These are phyloP conservation scores for Fimicolochytrium jonesii DNA, from an alignment of 192 early-diverging fungal genomes.

Conservation along the genomic window DNA sequence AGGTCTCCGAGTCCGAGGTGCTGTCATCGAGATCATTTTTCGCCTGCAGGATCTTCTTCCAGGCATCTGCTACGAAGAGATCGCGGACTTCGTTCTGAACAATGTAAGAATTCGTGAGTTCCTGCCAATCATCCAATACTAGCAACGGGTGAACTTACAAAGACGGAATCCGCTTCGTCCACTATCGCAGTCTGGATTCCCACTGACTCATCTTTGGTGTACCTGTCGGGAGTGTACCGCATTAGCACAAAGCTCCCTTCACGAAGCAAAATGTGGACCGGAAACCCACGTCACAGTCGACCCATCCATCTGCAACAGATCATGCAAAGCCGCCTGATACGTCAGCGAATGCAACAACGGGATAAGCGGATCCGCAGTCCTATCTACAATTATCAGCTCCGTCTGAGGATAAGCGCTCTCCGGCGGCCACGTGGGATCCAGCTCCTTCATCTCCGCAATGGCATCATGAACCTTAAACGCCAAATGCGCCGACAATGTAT, in stretches of 20 bases:
- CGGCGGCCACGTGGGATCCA: slow-evolving; percentile 29
- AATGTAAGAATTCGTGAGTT: not conserved
- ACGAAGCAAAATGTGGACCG: no score
- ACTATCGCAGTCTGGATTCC: slow-evolving; percentile 15
- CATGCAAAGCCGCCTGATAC: slow-evolving; percentile 79
- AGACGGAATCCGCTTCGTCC: slow-evolving; percentile 57
- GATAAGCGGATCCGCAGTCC: slow-evolving; percentile 29
- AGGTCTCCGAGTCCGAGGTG: slow-evolving; percentile 1
- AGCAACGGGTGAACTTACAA: slow-evolving; percentile 35
- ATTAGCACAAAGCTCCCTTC: no score
- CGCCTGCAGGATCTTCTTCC: slow-evolving; percentile 11
- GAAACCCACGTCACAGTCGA: slow-evolving; percentile 55
- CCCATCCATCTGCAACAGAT: slow-evolving; percentile 68
- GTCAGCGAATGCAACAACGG: slow-evolving; percentile 41
- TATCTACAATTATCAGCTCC: slow-evolving; percentile 41
- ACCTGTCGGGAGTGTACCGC: no score
- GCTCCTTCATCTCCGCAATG: slow-evolving; percentile 21
- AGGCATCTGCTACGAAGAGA: slow-evolving; percentile 29
- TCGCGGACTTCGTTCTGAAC: slow-evolving; percentile 26
- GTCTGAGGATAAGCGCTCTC: slow-evolving; percentile 22
- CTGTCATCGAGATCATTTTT: slow-evolving; percentile 20
- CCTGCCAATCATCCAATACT: not conserved
- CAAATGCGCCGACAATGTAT: slow-evolving; percentile 31
- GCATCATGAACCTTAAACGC: slow-evolving; percentile 26
- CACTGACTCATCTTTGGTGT: slow-evolving; percentile 7